phyloP scores from a whole-genome alignment of 2,329 filamentous ascomycete species.

The Epichloe elymi region DNA sequence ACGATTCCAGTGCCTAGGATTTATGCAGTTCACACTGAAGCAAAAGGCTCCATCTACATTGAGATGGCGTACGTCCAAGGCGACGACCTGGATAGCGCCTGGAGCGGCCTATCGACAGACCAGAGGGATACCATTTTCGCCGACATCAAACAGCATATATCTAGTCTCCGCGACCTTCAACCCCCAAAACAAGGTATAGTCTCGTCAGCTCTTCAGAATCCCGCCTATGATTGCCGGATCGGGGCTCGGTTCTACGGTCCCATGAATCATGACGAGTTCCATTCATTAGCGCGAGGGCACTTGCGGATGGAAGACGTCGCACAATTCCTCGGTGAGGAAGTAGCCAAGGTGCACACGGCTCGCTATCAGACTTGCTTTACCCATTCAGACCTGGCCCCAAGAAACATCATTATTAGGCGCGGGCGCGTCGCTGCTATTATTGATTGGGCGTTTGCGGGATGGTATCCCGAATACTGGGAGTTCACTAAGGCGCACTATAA shows the following conservation, averaged over 20 bases:
- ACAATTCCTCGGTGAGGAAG: conserved; percentile 11
- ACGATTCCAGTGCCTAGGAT: conserved; percentile 16
- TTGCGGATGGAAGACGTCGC: conserved; percentile 12
- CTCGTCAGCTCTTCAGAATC: conserved; percentile 14
- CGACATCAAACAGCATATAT: conserved; percentile 13
- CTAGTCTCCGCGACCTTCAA: conserved; percentile 12
- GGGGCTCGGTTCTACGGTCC: conserved; percentile 15
- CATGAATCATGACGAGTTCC: conserved; percentile 13
- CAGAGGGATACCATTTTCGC: conserved; percentile 10
- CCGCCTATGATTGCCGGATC: conserved; percentile 13
- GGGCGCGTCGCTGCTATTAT: conserved; percentile 16
- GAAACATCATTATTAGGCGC: conserved; percentile 16
- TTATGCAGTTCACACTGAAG: conserved; percentile 11
- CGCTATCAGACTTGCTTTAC: conserved; percentile 14
- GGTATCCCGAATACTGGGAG: conserved; percentile 22
- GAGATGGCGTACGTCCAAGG: conserved; percentile 16
- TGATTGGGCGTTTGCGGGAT: conserved; percentile 21
- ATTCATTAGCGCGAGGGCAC: conserved; percentile 11
- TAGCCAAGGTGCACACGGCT: conserved; percentile 12
- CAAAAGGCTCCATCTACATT: conserved; percentile 10
- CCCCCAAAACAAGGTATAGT: conserved; percentile 12
- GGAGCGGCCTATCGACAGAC: conserved; percentile 10
- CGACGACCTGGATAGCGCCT: conserved; percentile 8
- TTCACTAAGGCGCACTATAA: conserved; percentile 15
- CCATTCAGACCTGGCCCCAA: conserved; percentile 14